phyloP scores from a whole-genome alignment of 169 alveolate genomes.

The Plasmodium ovale region DNA sequence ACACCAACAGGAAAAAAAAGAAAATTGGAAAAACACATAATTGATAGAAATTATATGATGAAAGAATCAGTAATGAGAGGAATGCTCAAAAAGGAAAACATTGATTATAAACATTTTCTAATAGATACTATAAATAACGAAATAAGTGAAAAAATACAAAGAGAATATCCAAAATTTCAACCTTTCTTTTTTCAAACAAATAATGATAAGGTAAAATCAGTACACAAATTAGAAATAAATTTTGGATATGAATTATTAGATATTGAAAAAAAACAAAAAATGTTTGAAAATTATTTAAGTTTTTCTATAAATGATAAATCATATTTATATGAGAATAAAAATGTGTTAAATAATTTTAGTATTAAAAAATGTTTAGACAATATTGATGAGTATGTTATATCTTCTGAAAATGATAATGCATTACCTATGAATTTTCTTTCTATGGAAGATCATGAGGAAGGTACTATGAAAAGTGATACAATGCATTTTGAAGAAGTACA shows the following conservation, averaged over 20 bases:
- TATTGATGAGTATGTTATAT: slow-evolving; percentile 23
- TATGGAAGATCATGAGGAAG: slow-evolving; percentile 43
- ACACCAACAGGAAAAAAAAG: slow-evolving; percentile 32
- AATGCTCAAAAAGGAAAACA: slow-evolving; percentile 57
- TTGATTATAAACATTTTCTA: slow-evolving; percentile 65
- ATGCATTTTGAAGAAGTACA: slow-evolving; percentile 70
- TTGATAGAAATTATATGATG: slow-evolving; percentile 65
- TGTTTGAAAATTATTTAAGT: slow-evolving; percentile 39
- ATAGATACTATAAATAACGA: slow-evolving; percentile 69
- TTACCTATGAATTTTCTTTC: slow-evolving; percentile 35
- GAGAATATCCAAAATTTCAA: slow-evolving; percentile 46
- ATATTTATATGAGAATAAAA: slow-evolving; percentile 51
- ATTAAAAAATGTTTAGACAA: slow-evolving; percentile 62
- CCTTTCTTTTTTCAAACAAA: slow-evolving; percentile 42
- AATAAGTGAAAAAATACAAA: slow-evolving; percentile 68
- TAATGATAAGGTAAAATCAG: slow-evolving; percentile 43
- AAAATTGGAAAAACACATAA: slow-evolving; percentile 61
- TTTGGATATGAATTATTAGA: slow-evolving; percentile 67
- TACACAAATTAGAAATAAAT: slow-evolving; percentile 57
- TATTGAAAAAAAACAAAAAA: slow-evolving; percentile 24
- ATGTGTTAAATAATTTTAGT: slow-evolving; percentile 34
- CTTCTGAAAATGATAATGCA: slow-evolving; percentile 36
- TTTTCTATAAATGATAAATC: slow-evolving; percentile 6
- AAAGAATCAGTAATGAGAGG: slow-evolving; percentile 43
- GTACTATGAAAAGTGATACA: slow-evolving; percentile 19